Evolutionary conservation across 495 filamentous ascomycete species (phyloP).

Genomic region (Usnea hakonensis): DNA sequence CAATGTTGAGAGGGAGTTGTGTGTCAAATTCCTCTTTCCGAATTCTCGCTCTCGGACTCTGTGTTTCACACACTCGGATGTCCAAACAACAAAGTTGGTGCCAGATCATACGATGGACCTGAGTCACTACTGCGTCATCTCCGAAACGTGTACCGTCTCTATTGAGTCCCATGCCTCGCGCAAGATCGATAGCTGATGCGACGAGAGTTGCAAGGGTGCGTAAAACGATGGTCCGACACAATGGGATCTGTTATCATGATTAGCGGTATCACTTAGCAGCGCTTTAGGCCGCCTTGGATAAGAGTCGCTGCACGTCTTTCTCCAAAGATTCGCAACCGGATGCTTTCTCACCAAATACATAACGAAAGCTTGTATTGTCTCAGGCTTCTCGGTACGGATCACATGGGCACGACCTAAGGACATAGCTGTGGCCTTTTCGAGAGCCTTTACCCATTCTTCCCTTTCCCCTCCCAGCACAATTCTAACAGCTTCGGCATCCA

Average conservation of each 20-base stretch:
- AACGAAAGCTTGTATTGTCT: constrained; percentile 66
- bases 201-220: constrained; percentile 63
- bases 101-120: constrained; percentile 71
- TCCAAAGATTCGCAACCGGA: not conserved
- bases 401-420: constrained; percentile 60
- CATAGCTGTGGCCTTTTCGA: constrained; percentile 56
- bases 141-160: constrained; percentile 50
- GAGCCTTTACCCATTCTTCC: constrained; percentile 45
- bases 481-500: constrained; percentile 45
- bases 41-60: constrained; percentile 61
- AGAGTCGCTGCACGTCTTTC: not conserved
- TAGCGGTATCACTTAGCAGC: not conserved
- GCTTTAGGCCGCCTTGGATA: not conserved
- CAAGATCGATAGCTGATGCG: constrained; percentile 61
- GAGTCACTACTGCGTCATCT: constrained; percentile 57
- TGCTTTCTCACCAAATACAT: constrained; percentile 21
- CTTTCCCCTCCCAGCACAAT: constrained; percentile 45
- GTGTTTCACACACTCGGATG: constrained; percentile 65
- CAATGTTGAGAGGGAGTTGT: constrained; percentile 55
- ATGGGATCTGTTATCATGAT: constrained; percentile 45
- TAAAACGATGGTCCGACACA: constrained; percentile 62
- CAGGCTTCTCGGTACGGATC: constrained; percentile 58
- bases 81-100: constrained; percentile 69
- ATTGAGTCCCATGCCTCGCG: constrained; percentile 71
- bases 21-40: constrained; percentile 66